Evolutionary conservation across 352 stramenopile genomes (phyloP).

Genomic region (Pythium rhizo-oryzae): DNA sequence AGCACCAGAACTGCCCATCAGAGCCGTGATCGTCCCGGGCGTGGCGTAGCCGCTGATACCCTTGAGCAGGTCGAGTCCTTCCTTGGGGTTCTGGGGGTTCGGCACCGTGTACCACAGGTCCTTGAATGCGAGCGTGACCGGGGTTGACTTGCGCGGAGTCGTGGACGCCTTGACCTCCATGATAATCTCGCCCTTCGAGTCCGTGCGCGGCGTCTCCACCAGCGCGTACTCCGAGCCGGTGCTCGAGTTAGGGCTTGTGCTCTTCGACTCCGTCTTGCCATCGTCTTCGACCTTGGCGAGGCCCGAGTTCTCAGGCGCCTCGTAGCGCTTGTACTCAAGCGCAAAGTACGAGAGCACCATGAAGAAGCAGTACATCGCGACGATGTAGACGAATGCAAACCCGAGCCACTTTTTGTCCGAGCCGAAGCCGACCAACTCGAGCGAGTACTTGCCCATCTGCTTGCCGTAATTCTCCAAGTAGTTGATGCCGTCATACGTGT

Average conservation of each 20-base stretch:
- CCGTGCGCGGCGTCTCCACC: slow-evolving; percentile 14
- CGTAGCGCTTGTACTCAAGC: slow-evolving; percentile 37
- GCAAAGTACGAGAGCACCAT: slow-evolving; percentile 34
- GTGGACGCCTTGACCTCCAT: slow-evolving; percentile 14
- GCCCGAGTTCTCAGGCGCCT: slow-evolving; percentile 31
- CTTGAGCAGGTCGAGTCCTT: slow-evolving; percentile 48
- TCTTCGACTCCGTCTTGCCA: slow-evolving; percentile 1
- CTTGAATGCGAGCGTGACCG: slow-evolving; percentile 35
- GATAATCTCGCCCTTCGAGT: slow-evolving; percentile 10
- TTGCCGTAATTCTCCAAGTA: slow-evolving; percentile 28
- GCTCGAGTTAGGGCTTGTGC: slow-evolving; percentile 18
- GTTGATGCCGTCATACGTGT: slow-evolving; percentile 27
- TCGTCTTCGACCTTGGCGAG: slow-evolving; percentile 10
- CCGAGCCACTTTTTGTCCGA: slow-evolving; percentile 35
- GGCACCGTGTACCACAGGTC: slow-evolving; percentile 40
- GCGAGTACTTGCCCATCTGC: slow-evolving; percentile 29
- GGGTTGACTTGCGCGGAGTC: slow-evolving; percentile 7
- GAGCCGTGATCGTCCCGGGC: slow-evolving; percentile 44
- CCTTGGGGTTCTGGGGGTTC: slow-evolving; percentile 30
- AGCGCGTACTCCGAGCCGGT: slow-evolving; percentile 23
- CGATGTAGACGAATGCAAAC: slow-evolving; percentile 31
- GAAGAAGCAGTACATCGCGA: slow-evolving; percentile 33
- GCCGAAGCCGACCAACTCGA: slow-evolving; percentile 31
- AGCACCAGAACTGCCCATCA: slow-evolving; percentile 53
- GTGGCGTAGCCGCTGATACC: slow-evolving; percentile 37